These are phyloP conservation scores for Cytospora piceicola DNA, from an alignment of 2,329 filamentous ascomycete genomes.

Conservation along the genomic window DNA sequence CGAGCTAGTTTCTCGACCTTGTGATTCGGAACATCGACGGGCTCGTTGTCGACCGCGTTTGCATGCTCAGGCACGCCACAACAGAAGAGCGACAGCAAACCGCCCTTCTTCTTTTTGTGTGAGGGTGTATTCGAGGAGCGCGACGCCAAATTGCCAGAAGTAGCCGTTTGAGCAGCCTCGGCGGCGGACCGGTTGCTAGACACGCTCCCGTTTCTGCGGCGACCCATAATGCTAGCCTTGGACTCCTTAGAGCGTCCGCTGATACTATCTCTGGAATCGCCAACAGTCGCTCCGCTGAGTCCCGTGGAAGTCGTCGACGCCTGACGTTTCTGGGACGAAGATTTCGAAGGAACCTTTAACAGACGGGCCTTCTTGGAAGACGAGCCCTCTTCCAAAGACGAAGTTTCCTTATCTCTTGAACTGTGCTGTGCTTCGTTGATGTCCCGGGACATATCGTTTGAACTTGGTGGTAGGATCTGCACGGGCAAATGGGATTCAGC, in stretches of 20 bases:
- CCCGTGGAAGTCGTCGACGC: constrained; percentile 63
- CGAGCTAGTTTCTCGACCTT: constrained; percentile 62
- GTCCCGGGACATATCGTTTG: constrained; percentile 39
- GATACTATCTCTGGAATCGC: constrained; percentile 64
- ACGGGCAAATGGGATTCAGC: constrained; percentile 24
- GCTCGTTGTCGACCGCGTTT: constrained; percentile 56
- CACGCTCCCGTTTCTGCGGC: constrained; percentile 68
- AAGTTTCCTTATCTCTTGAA: constrained; percentile 49
- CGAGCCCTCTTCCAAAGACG: constrained; percentile 48
- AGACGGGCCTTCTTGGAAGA: constrained; percentile 55
- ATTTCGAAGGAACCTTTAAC: constrained; percentile 64
- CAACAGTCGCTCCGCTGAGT: constrained; percentile 62
- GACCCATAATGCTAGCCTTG: constrained; percentile 65
- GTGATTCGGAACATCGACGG: constrained; percentile 57
- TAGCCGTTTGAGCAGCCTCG: constrained; percentile 56
- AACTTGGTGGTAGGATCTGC: constrained; percentile 24
- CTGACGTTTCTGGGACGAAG: constrained; percentile 64
- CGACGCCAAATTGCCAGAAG: constrained; percentile 54
- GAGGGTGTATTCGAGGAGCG: constrained; percentile 54
- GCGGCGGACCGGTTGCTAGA: constrained; percentile 66
- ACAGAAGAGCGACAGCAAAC: constrained; percentile 67
- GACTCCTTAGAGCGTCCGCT: constrained; percentile 68
- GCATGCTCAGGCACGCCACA: constrained; percentile 67
- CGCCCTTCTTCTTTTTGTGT: constrained; percentile 58
- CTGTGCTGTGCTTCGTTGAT: constrained; percentile 44